Base-by-base conservation (phyloP, 495 filamentous ascomycete genomes). In the Massariosphaeria phaeospora region DNA sequence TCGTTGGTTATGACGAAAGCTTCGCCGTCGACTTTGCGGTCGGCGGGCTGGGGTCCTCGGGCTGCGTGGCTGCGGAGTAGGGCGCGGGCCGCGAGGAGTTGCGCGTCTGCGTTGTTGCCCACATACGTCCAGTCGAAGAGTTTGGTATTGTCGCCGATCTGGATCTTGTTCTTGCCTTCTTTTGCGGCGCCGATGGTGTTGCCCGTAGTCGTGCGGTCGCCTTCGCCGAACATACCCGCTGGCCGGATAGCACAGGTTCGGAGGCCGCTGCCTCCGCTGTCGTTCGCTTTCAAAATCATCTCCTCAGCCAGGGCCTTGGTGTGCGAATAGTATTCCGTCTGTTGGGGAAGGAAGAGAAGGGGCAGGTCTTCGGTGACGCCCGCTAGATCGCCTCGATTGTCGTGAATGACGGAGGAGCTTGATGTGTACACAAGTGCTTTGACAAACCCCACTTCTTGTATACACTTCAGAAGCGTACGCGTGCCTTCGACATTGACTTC, bases 401-500 rank as follows among this genome's bases (percentile, higher is more conserved):
- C n/a, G 56, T 54, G 56, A n/a, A 59, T 21, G 21, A 59, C 25
- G 8, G 49, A 54, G 15, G 50, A 53, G 23, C 56, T 59, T 2
- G 56, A 59, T 2, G 56, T 59, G 31, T 59, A 59, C 9, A 54
- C 21, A 3, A 53, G 40, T 2, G 56, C 56, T 17, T 59, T 41
- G 27, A 47, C 49, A 12, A 25, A 9, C 2, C 20, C 41, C 2
- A 24, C 15, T 20, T 48, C 15, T 20, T 55, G 20, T 1, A 21
- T 26, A 20, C 8, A 29, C 18, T 54, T 26, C 2, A 59, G 6
- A 7, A 59, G 30, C 20, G 39, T 54, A 1, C 24, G 49, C 15
- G 56, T 59, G 8, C 56, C 56, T 2, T 41, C 34, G 15, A 53
- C 26, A 29, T 59, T 59, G 39, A 54, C 56, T 13, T 35, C 29